Evolutionary conservation across 768 basidiomycete genomes (phyloP), one percentile per base, ranked within the genome.

Genomic region (Wakefieldia striispora): DNA sequence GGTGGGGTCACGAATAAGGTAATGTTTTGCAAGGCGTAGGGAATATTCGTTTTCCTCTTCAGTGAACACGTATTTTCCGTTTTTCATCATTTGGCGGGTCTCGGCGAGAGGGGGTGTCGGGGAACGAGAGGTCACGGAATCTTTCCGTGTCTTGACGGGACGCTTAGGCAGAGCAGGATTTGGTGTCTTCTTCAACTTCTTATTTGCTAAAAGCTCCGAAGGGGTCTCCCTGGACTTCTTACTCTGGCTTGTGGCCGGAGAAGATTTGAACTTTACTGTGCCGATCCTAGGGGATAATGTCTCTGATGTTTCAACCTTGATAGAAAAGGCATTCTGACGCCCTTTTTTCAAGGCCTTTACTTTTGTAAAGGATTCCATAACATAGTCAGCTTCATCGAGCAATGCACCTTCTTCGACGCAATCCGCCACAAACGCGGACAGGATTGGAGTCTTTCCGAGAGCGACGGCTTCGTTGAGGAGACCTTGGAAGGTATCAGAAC

Each of bases 351-450:
- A 45, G 50, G 53, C 43, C 51, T 61, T 49, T 39, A 44, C 17
- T 58, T 47, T 66, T 19, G 61, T 6, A 49, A 44, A 47, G 20
- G 62, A 56, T 21, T 74, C 74, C 49, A 80, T 70, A 20, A 71
- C 50, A 55, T 82, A 86, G 12, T 70, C 62, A 2, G 64, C 56
- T 21, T 73, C 64, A 51, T 80, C 74, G 51, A 84, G 48, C 27
- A 86, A 43, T 16, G 53, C 63, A 17, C 70, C 65, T 50, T 72
- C 65, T 40, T 68, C 67, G 21, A 83, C 56, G 47, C 75, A 85
- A 45, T 82, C 82, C 19, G 70, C 54, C 21, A 86, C 70, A 56
- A 84, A 86, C 12, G 72, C 63, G 2, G 76, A 68, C 19, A 68
- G 71, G n/a, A 88, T 71, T 6, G 82, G 77, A 10, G 71, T 70